phyloP scores from a whole-genome alignment of 2,329 filamentous ascomycete genomes.

The Penicillium griseofulvum region DNA sequence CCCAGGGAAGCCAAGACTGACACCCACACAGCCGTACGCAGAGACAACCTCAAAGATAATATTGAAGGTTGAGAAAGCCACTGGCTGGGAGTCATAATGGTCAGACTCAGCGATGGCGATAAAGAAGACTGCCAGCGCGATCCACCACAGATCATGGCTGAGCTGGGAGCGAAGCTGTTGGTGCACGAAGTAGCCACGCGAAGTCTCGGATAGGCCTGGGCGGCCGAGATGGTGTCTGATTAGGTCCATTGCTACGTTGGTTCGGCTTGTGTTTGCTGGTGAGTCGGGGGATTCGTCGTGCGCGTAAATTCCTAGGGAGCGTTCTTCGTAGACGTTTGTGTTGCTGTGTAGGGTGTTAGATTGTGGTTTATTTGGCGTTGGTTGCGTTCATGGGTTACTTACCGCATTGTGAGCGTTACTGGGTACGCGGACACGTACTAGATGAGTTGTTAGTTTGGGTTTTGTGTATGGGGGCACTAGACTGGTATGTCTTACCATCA shows the following conservation, averaged over 20 bases:
- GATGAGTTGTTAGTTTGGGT: constrained; percentile 8
- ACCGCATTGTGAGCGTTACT: constrained; percentile 36
- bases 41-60: constrained; percentile 50
- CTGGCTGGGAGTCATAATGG: constrained; percentile 53
- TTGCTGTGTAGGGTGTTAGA: constrained; percentile 44
- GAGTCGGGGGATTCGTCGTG: constrained; percentile 28
- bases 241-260: constrained; percentile 27
- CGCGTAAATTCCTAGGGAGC: constrained; percentile 55
- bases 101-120: constrained; percentile 61
- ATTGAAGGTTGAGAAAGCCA: constrained; percentile 58
- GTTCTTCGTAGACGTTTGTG: constrained; percentile 70
- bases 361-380: background rate
- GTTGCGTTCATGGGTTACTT: background rate
- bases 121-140: constrained; percentile 59
- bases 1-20: constrained; percentile 56
- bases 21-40: constrained; percentile 62
- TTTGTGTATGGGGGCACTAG: background rate
- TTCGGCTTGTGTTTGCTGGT: constrained; percentile 17
- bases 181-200: constrained; percentile 50
- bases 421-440: constrained; percentile 39
- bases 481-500: constrained; percentile 31
- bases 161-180: constrained; percentile 64
- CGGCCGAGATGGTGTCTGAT: constrained; percentile 27
- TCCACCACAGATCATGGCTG: constrained; percentile 66
- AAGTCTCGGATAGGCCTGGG: constrained; percentile 28